Base-by-base conservation (phyloP, 1,284 basidiomycete species). In the Thecaphora thlaspeos region DNA sequence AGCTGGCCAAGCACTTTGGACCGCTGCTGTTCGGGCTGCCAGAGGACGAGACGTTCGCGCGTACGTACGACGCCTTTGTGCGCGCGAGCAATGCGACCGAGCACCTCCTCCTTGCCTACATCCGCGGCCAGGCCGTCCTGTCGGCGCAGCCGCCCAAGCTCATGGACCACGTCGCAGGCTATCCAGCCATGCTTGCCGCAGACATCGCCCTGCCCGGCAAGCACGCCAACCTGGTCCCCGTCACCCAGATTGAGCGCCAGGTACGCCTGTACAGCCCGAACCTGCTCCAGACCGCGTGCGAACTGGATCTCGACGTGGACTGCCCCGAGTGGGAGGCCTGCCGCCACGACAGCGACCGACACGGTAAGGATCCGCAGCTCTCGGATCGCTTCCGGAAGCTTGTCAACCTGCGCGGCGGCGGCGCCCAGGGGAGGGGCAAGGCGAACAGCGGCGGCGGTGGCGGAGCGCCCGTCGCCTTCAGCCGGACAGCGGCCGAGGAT, bases 51-150 rank as follows among this genome's bases (percentile, higher is more conserved):
- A 64, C 67, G 10, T 77, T 77, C 41, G 62, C 59, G 1, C 52
- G 69, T 8, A 77, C 75, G 22, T 77, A 77, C 48, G 66, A 70
- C 30, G 67, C 67, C 4, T 77, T 59, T 23, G 55, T 73, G 14
- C 60, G 68, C 19, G 73, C 66, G 15, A 60, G 63, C 45, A 76
- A 77, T 42, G 75, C 75, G 1, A 66, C 71, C 4, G 74, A 76
- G 49, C 75, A 77, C 45, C 60, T 77, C 4, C 46, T 77, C 19
- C 56, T 75, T 11, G 67, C 74, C 2, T 75, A 69, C 56, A 77
- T 77, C 42, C 66, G 75, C 18, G 56, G 55, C 40, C 64, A 67
- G 32, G 57, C 56, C 12, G 61, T 71, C 9, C 44, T 52, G 9
- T 42, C 58, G 10, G 32, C 50, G 1, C 42, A 75, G 26, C 75